phyloP scores from a whole-genome alignment of 2,329 filamentous ascomycete species.

The Aspergillus alliaceus region DNA sequence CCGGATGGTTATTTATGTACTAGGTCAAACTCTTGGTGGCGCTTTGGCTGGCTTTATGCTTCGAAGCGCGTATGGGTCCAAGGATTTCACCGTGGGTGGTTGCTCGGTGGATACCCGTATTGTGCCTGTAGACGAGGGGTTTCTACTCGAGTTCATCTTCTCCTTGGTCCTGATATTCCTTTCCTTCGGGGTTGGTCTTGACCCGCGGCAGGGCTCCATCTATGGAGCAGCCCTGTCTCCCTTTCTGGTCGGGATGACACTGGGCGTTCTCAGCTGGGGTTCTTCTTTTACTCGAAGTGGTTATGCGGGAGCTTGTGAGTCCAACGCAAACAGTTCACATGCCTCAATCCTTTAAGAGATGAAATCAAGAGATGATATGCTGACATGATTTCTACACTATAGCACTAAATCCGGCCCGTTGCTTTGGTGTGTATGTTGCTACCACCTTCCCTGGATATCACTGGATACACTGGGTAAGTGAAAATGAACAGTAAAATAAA shows the following conservation, averaged over 20 bases:
- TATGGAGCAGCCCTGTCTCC: conserved; percentile 53
- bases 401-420: conserved; percentile 43
- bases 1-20: conserved; percentile 49
- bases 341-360: neutral
- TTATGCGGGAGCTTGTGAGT: conserved; percentile 41
- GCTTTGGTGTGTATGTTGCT: conserved; percentile 47
- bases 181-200: conserved; percentile 54
- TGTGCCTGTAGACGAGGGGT: conserved; percentile 42
- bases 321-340: neutral
- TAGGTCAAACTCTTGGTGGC: conserved; percentile 48
- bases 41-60: conserved; percentile 48
- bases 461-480: conserved; percentile 39
- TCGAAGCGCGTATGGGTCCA: conserved; percentile 28
- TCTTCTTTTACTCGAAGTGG: conserved; percentile 41
- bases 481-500: too few species aligned
- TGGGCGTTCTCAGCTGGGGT: conserved; percentile 39
- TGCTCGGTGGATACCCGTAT: conserved; percentile 38
- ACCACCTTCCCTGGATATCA: conserved; percentile 37
- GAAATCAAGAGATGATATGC: accelerated
- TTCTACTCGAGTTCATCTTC: conserved; percentile 51
- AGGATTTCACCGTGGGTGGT: conserved; percentile 36
- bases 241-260: conserved; percentile 47
- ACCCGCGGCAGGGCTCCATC: conserved; percentile 51
- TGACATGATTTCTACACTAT: neutral
- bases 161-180: conserved; percentile 50